Evolutionary conservation across 768 basidiomycete genomes (phyloP).

Genomic region (Suillus sp.): DNA sequence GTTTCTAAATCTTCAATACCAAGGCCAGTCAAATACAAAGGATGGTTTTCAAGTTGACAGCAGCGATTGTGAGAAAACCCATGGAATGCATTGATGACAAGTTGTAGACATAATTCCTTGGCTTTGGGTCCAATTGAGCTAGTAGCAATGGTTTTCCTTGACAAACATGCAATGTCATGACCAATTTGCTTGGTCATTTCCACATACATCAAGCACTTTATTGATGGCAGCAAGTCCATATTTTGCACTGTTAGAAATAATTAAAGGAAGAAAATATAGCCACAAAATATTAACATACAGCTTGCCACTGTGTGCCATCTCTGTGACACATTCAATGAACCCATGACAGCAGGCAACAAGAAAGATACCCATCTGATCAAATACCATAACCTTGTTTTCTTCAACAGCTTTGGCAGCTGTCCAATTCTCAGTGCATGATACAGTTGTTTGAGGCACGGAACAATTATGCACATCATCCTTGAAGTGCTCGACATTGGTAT

Average conservation of each 20-base stretch:
- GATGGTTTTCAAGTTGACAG: slow-evolving; percentile 22
- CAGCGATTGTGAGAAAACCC: slow-evolving; percentile 13
- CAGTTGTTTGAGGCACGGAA: too few relatives aligned
- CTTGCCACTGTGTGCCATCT: slow-evolving; percentile 40
- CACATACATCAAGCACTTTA: slow-evolving; percentile 26
- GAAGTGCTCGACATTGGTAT: slow-evolving; percentile 31
- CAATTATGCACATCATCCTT: slow-evolving; percentile 12
- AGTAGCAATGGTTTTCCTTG: slow-evolving; percentile 18
- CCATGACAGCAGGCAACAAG: slow-evolving; percentile 37
- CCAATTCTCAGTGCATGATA: slow-evolving; percentile 35
- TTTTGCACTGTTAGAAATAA: background rate
- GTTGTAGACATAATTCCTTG: slow-evolving; percentile 3
- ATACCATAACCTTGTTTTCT: slow-evolving; percentile 38
- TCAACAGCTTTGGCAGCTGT: slow-evolving; percentile 31
- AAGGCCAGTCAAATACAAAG: slow-evolving; percentile 15
- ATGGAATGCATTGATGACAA: slow-evolving; percentile 8
- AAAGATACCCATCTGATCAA: slow-evolving; percentile 41
- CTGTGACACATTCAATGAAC: slow-evolving; percentile 30
- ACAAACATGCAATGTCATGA: slow-evolving; percentile 34
- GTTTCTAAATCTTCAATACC: slow-evolving; percentile 25
- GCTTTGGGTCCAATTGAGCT: slow-evolving; percentile 20
- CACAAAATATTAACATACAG: slow-evolving; percentile 27
- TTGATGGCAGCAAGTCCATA: slow-evolving; percentile 19
- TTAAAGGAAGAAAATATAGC: too few relatives aligned
- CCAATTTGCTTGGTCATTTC: slow-evolving; percentile 16